Percentiles rank a stretch among this genome's conserved stretches.
These are phyloP conservation scores for Lachancea sp. DNA, from an alignment of 805 yeast species.

Conservation along the genomic window DNA sequence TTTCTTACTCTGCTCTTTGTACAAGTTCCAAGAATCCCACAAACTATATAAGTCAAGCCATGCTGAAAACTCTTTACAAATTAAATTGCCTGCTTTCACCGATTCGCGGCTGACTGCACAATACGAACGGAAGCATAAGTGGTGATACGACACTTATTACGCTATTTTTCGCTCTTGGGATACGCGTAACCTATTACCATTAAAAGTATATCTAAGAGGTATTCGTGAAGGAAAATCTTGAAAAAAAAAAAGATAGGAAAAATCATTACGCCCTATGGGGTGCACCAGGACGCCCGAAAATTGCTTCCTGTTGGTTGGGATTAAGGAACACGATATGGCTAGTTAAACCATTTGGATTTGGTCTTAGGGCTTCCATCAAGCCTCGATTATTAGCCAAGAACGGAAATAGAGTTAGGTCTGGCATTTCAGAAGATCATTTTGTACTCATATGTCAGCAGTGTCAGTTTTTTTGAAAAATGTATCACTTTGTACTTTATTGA, in stretches of 20 bases:
- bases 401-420: not conserved
- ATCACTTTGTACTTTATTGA: constrained; percentile 1
- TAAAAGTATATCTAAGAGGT: not conserved
- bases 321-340: not conserved
- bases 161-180: constrained; percentile 1
- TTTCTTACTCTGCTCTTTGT: too few relatives aligned
- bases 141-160: not conserved
- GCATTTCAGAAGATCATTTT: not conserved
- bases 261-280: not conserved
- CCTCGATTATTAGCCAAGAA: not conserved
- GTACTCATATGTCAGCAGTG: too few relatives aligned
- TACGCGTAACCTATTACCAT: constrained; percentile 2
- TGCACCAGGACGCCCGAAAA: not conserved
- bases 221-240: not conserved
- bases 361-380: not conserved
- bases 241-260: not conserved
- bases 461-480: too few relatives aligned
- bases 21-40: not conserved
- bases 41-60: not conserved
- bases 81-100: not conserved
- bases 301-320: not conserved
- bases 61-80: not conserved
- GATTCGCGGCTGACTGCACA: constrained; percentile 2
- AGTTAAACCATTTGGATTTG: not conserved
- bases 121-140: not conserved